phyloP scores from a whole-genome alignment of 2,329 filamentous ascomycete species.

The Apiospora marii region DNA sequence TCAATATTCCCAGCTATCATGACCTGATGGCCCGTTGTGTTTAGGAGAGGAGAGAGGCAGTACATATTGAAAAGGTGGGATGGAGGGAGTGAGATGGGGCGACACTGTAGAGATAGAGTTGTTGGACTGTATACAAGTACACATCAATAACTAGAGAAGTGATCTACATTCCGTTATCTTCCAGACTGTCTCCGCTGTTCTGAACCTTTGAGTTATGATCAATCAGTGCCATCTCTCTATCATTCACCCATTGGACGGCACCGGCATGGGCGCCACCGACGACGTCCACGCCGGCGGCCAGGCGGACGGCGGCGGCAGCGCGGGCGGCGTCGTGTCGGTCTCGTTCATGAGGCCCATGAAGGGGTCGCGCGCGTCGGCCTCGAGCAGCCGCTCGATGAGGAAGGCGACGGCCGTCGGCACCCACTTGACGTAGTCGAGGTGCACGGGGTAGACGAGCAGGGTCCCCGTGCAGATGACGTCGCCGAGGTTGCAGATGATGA shows the following conservation, averaged over 20 bases:
- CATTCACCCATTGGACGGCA: neutral
- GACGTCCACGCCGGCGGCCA: neutral
- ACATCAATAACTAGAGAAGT: slow-evolving; percentile 20
- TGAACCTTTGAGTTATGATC: neutral
- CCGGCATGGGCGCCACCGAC: neutral
- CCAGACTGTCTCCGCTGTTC: neutral
- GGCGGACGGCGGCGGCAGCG: neutral
- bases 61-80: slow-evolving; percentile 8
- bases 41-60: neutral
- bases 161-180: slow-evolving; percentile 4
- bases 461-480: slow-evolving; percentile 48
- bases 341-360: slow-evolving; percentile 22
- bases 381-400: slow-evolving; percentile 34
- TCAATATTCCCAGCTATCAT: slow-evolving; percentile 21
- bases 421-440: slow-evolving; percentile 47
- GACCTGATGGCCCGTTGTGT: slow-evolving; percentile 7
- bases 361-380: slow-evolving; percentile 31
- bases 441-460: slow-evolving; percentile 44
- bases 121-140: slow-evolving; percentile 15
- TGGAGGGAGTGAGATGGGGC: neutral
- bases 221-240: neutral
- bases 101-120: slow-evolving; percentile 13
- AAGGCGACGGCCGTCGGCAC: slow-evolving; percentile 43
- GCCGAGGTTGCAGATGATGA: slow-evolving; percentile 51
- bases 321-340: neutral